Base-by-base conservation (phyloP, 306 rosid genomes). In the Cicer chorassanicum region DNA sequence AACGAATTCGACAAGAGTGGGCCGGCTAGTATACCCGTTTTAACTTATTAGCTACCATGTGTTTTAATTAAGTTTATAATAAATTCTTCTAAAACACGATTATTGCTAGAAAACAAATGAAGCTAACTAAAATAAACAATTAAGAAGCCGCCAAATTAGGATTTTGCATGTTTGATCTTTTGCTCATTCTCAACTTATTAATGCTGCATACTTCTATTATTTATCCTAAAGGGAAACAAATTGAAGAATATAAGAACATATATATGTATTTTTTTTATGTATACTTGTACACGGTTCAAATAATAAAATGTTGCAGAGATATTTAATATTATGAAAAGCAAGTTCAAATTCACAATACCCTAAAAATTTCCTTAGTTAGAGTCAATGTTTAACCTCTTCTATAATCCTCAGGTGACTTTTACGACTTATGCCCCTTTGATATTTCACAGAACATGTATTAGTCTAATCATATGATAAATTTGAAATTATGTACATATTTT, bases 1-100 rank as follows among this genome's bases (percentile, higher is more conserved):
- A 74, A 44, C 81, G 86, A 82, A 83, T 84, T 87, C 77, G 95
- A 92, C 95, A 90, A 90, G 85, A 73, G 50, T 70, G 50, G 93
- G 96, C 93, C 99, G 97, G 97, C 99, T 73, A 86, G 89, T 88
- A 87, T 89, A 90, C 89, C 96, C 89, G 51, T 57, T 75, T 87
- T 90, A 75, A 92, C 97, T 82, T 88, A 94, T 84, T 84, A 85
- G 55, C 60, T 50, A 88, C 78, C 79, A 42, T 66, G 14, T 72
- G 57, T 82, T 73, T 65, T 46, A 78, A 46, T 82, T 63, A 29
- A 48, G 12, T 54, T 39, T 13, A 4, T 59, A 53, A 55, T 72
- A 66, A 24, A 24, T 24, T 24, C 34, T 24, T 2, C 34, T 24
- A 24, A 24, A 75, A 9, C 46, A 39, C 76, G 62, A 87, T 82